Evolutionary conservation across 164 flowering plant species (phyloP).

Genomic region (Paratinospora sagittata): DNA sequence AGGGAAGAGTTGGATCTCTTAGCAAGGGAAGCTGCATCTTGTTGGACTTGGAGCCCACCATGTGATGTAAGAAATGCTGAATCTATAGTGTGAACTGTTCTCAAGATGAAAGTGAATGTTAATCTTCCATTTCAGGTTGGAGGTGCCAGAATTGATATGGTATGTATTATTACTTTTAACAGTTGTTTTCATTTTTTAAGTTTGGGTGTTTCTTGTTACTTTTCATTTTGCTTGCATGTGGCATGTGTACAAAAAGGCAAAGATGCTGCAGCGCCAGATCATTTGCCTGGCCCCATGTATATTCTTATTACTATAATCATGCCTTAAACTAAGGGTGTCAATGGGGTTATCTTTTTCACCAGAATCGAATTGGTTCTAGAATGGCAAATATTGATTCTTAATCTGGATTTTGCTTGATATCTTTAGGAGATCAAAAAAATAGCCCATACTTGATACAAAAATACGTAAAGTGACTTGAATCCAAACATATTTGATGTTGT

Average conservation of each 20-base stretch:
- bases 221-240: conserved; percentile 1
- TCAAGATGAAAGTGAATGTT: neutral
- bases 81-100: neutral
- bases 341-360: too few species aligned
- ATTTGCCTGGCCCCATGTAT: neutral
- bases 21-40: too few species aligned
- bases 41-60: conserved; percentile 1
- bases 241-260: neutral
- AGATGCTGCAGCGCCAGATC: neutral
- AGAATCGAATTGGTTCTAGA: too few species aligned
- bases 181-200: neutral
- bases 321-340: too few species aligned
- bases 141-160: neutral
- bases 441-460: too few species aligned
- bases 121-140: neutral
- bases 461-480: too few species aligned
- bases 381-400: too few species aligned
- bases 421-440: too few species aligned
- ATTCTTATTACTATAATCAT: neutral
- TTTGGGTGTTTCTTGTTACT: neutral
- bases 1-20: too few species aligned
- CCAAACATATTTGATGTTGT: too few species aligned
- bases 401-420: too few species aligned
- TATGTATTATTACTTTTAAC: neutral
- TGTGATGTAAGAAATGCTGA: neutral